Evolutionary conservation across 1,139 yeast species (phyloP), one percentile per base, ranked within the genome.

Genomic region (Pichia cactophila): DNA sequence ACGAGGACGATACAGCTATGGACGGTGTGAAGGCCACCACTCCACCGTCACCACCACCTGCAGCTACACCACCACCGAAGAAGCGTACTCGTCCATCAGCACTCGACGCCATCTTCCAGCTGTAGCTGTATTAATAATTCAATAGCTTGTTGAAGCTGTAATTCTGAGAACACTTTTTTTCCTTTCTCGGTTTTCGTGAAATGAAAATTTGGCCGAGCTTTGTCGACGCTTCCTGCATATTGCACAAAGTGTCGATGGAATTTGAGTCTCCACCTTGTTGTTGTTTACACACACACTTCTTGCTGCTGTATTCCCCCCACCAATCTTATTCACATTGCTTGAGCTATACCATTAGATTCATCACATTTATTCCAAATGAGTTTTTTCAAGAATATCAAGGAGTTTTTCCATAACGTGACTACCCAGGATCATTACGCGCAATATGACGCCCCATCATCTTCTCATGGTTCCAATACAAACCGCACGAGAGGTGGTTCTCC

Each of bases 401-500:
- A 80, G 37, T 77, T 78, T 57, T 66, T 77, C 51, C 81, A 78
- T 58, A 77, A 81, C 37, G 71, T 79, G 42, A 78, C 83, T 14
- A 79, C 84, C 4, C 77, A 75, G n/a, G 83, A 79, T 58, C 83
- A 79, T 61, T 79, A 79, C 60, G 84, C 84, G 29, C 75, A 61
- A 73, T 75, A 56, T 68, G 77, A 47, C 16, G 26, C 33, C 48
- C 33, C 49, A 31, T 17, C 49, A 31, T 33, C 46, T 33, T 33
- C 41, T 12, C 40, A 41, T 17, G 43, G 43, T n/a, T n/a, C 16
- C 11, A 16, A n/a, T 8, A 11, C 35, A 5, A 26, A 20, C 26
- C 36, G 29, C 7, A 28, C 23, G 17, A 26, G 42, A 28, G 20
- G 20, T n/a, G 26, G 20, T 31, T 43, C 45, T 5, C 36, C 47